Conservation (phyloP, 805 yeast genomes). For the Brettanomyces naardenensis region DNA sequence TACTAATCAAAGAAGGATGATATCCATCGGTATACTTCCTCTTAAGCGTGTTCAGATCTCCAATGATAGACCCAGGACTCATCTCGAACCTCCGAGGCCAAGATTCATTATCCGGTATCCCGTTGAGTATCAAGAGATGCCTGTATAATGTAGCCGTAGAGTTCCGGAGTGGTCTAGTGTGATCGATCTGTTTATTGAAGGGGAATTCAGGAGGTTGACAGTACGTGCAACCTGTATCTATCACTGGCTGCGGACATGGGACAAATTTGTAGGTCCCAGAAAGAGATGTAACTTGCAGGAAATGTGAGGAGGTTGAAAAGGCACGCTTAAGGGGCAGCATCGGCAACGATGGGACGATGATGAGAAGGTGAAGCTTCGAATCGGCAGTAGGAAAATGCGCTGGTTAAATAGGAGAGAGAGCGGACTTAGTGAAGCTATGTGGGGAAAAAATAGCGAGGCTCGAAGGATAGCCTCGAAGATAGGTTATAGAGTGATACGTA, state of each 20-base stretch:
- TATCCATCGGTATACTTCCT: conserved; percentile 29
- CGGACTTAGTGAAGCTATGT: no score
- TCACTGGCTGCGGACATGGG: conserved; percentile 41
- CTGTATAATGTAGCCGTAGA: conserved; percentile 47
- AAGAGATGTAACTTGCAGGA: not conserved
- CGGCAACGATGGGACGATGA: no score
- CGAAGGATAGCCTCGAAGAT: no score
- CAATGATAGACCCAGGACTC: conserved; percentile 35
- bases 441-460: no score
- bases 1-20: conserved; percentile 45
- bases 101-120: conserved; percentile 26
- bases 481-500: no score
- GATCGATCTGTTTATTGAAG: conserved; percentile 32
- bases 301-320: no score
- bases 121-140: conserved; percentile 47
- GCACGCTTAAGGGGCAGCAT: no score
- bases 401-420: no score
- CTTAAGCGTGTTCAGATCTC: conserved; percentile 30
- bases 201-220: conserved; percentile 41
- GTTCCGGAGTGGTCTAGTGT: conserved; percentile 30
- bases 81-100: conserved; percentile 49
- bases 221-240: conserved; percentile 56
- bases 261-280: conserved; percentile 8
- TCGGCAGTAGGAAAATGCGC: no score
- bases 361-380: no score